Evolutionary conservation across 805 yeast genomes (phyloP).

Genomic region (Cephaloascus fragrans): DNA sequence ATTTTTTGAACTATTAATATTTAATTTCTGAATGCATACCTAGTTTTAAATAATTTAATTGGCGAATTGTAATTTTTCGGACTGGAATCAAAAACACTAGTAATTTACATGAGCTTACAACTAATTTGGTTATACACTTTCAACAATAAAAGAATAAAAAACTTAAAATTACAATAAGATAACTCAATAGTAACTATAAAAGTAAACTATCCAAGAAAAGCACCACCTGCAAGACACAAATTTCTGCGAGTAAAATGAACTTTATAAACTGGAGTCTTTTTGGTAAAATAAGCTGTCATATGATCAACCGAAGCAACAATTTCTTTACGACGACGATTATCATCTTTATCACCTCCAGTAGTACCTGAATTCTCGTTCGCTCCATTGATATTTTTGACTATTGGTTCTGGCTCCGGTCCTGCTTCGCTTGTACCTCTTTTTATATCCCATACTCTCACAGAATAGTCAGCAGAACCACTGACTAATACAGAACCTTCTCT

Average conservation of each 20-base stretch:
- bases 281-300: constrained; percentile 88
- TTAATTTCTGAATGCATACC: background rate
- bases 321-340: constrained; percentile 51
- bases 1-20: constrained; percentile 16
- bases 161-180: no score
- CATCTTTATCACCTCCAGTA: constrained; percentile 20
- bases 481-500: constrained; percentile 84
- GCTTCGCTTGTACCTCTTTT: constrained; percentile 76
- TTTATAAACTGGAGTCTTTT: constrained; percentile 87
- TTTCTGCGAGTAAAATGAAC: constrained; percentile 89
- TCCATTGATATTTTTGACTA: constrained; percentile 14
- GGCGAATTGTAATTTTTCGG: no score
- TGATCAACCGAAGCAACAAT: constrained; percentile 82
- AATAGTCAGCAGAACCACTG: constrained; percentile 86
- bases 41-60: no score
- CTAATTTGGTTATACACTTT: no score
- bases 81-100: no score
- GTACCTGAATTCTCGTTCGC: constrained; percentile 6
- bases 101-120: no score
- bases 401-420: constrained; percentile 69
- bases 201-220: constrained; percentile 34
- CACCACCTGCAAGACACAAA: constrained; percentile 89
- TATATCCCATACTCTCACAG: constrained; percentile 94
- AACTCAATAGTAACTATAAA: no score
- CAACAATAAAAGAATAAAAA: no score